These are phyloP conservation scores for Boletus vinaceobasis DNA, from an alignment of 768 basidiomycete genomes.

Conservation along the genomic window DNA sequence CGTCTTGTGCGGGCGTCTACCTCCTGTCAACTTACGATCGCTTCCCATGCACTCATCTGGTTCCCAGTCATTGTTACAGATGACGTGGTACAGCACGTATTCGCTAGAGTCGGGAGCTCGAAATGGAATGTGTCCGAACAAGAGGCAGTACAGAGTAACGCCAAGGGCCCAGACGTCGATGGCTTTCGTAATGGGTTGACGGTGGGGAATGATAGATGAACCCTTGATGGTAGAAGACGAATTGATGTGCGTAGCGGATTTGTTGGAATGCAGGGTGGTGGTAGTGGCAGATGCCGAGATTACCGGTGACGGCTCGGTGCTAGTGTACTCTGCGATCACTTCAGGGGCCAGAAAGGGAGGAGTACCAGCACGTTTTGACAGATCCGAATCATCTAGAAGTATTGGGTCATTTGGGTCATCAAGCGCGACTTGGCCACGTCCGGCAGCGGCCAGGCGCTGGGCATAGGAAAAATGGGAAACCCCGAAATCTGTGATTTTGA, in stretches of 20 bases:
- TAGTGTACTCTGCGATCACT: slow-evolving; percentile 67
- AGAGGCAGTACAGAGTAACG: slow-evolving; percentile 89
- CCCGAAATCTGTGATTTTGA: slow-evolving; percentile 98
- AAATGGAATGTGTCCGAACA: slow-evolving; percentile 88
- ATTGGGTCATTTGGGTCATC: slow-evolving; percentile 56
- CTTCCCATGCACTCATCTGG: slow-evolving; percentile 68
- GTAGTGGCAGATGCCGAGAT: slow-evolving; percentile 30
- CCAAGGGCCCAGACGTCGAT: slow-evolving; percentile 99
- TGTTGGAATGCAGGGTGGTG: slow-evolving; percentile 31
- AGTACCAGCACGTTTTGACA: slow-evolving; percentile 90
- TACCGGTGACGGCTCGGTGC: slow-evolving; percentile 34
- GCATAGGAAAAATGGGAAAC: slow-evolving; percentile 95
- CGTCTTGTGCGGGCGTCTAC: slow-evolving; percentile 43
- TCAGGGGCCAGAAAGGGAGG: slow-evolving; percentile 97
- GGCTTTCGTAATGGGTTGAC: slow-evolving; percentile 75
- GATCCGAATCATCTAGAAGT: slow-evolving; percentile 78
- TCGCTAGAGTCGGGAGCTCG: slow-evolving; percentile 53
- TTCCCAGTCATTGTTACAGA: slow-evolving; percentile 72
- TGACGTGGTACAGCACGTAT: slow-evolving; percentile 75
- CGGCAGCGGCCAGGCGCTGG: slow-evolving; percentile 68
- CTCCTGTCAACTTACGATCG: slow-evolving; percentile 63
- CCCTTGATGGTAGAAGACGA: slow-evolving; percentile 29
- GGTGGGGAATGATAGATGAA: slow-evolving; percentile 21
- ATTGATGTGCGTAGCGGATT: slow-evolving; percentile 28
- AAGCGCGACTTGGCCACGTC: slow-evolving; percentile 32